These are phyloP conservation scores for Eucalyptus cladocalyx DNA, from an alignment of 345 rosid genomes.

Conservation along the genomic window DNA sequence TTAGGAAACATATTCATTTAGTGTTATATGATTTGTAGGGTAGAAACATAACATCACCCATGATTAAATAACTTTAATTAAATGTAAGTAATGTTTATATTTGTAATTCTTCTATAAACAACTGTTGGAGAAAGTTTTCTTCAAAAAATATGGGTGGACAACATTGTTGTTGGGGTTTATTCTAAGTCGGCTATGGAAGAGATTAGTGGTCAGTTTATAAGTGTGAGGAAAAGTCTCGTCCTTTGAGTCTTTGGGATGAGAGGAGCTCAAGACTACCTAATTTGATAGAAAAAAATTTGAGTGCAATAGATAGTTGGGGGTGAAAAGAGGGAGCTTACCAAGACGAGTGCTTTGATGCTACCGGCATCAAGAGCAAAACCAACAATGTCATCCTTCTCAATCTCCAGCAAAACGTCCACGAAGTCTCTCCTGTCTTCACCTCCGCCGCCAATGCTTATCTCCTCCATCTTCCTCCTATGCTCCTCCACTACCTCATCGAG, in stretches of 20 bases:
- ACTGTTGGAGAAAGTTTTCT: background rate
- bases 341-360: conserved; percentile 16
- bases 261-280: too few species aligned
- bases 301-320: too few species aligned
- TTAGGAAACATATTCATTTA: too few species aligned
- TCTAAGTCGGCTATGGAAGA: too few species aligned
- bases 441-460: background rate
- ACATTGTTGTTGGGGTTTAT: too few species aligned
- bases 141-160: background rate
- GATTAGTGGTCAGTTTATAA: too few species aligned
- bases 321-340: background rate
- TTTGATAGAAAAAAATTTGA: too few species aligned
- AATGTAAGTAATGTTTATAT: background rate
- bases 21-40: too few species aligned
- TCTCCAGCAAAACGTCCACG: conserved; percentile 13
- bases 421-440: background rate
- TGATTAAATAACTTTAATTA: too few species aligned
- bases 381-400: background rate
- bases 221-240: rapidly evolving
- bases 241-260: too few species aligned
- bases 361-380: background rate
- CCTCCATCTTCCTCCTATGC: background rate
- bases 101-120: background rate
- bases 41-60: too few species aligned
- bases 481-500: conserved; percentile 1